Conservation (phyloP, 2,329 filamentous ascomycete genomes). For the Dactylonectria macrodidyma region DNA sequence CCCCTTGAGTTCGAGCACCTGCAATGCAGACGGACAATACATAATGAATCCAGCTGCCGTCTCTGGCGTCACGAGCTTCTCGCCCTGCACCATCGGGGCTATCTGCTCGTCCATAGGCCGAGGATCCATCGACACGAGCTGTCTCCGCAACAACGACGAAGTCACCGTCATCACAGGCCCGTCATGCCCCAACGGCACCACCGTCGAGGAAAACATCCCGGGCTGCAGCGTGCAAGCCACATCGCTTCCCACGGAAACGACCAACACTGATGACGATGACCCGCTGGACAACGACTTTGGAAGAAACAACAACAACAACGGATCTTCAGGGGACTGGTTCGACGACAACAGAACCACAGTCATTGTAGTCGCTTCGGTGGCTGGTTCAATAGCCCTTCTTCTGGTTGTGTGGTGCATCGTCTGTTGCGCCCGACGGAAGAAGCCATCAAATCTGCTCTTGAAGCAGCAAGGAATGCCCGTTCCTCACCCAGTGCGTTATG, state of each 20-base stretch:
- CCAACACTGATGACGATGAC: background rate
- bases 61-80: constrained; percentile 79
- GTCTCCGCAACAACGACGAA: constrained; percentile 82
- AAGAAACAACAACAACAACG: background rate
- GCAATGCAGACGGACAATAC: constrained; percentile 79
- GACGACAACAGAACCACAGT: constrained; percentile 36
- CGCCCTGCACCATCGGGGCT: constrained; percentile 86
- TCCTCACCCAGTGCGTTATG: background rate
- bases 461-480: background rate
- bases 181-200: constrained; percentile 84
- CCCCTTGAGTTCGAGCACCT: constrained; percentile 74
- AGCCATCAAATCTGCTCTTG: background rate
- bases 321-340: constrained; percentile 16
- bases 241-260: background rate
- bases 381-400: constrained; percentile 17
- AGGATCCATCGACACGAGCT: constrained; percentile 79
- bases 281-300: background rate
- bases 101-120: constrained; percentile 85
- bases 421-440: background rate
- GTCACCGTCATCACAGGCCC: constrained; percentile 82
- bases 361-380: constrained; percentile 33
- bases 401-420: constrained; percentile 1
- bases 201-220: background rate
- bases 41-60: constrained; percentile 93
- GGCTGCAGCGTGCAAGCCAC: background rate